phyloP scores from a whole-genome alignment of 2,329 filamentous ascomycete genomes.

The Simplicillium aogashimaense region DNA sequence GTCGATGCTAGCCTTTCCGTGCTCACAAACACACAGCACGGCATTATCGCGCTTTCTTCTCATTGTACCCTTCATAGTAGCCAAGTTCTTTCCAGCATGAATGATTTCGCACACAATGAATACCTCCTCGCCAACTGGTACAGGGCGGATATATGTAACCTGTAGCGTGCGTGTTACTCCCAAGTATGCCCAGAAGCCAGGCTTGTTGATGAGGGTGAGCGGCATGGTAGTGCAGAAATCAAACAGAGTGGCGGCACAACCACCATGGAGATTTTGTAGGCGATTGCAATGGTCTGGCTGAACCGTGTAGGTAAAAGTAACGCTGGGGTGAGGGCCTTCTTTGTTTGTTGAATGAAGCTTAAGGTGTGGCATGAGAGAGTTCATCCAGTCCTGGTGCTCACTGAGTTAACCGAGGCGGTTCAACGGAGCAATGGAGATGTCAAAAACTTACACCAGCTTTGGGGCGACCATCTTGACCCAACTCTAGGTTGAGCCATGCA shows the following conservation, averaged over 20 bases:
- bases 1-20: conserved; percentile 56
- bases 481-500: conserved; percentile 19
- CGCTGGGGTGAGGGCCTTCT: conserved; percentile 22
- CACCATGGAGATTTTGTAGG: conserved; percentile 47
- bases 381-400: conserved; percentile 32
- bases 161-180: conserved; percentile 58
- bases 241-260: conserved; percentile 56
- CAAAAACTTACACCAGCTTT: conserved; percentile 19
- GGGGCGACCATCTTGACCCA: conserved; percentile 15
- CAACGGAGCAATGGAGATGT: no score
- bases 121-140: conserved; percentile 38
- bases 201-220: conserved; percentile 43
- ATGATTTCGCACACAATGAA: conserved; percentile 48
- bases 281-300: conserved; percentile 42
- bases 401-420: not conserved
- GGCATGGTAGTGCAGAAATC: conserved; percentile 55
- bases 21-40: conserved; percentile 49
- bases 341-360: conserved; percentile 25
- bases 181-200: conserved; percentile 50
- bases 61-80: conserved; percentile 44
- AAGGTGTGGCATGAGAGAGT: conserved; percentile 29
- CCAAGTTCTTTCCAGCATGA: conserved; percentile 44
- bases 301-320: conserved; percentile 38
- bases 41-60: conserved; percentile 39
- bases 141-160: conserved; percentile 57